Base-by-base conservation (phyloP, 2,329 filamentous ascomycete genomes). In the Nigrospora sphaerica region DNA sequence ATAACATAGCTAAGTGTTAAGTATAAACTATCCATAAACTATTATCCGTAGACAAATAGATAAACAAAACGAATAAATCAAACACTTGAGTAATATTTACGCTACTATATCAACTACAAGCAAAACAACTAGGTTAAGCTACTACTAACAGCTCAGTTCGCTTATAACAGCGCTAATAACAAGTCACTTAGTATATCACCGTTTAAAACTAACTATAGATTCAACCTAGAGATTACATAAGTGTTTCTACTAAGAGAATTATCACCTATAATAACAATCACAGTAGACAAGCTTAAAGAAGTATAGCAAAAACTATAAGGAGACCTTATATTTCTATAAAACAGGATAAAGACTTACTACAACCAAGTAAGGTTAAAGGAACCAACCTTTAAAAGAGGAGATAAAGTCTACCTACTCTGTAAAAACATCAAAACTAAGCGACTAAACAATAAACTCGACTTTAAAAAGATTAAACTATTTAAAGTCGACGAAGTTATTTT, bases 1-100 rank as follows among this genome's bases (percentile, higher is more conserved):
- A 39, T 46, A 46, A 7, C 12, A 42, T 42, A 42, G 16, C n/a
- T 42, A 7, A 32, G 31, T n/a, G 18, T 42, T 11, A 32, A 6
- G 13, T 42, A 42, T 42, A 42, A 42, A 14, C 12, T 42, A 42
- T 42, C 32, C 7, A 42, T 18, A 28, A 17, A 14, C 14, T 39
- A 28, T 46, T 46, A 52, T 44, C 39, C 39, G 16, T 46, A 47
- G 42, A 49, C 16, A 17, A 42, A 46, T 34, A 23, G 33, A 23
- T 42, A 45, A 39, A 41, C 46, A 42, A 17, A 50, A 45, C 28
- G 23, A 19, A 47, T 43, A 37, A n/a, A n/a, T n/a, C n/a, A n/a
- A n/a, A n/a, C n/a, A n/a, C n/a, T n/a, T n/a, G n/a, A n/a, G n/a
- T n/a, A n/a, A n/a, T n/a, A n/a, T n/a, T n/a, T n/a, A n/a, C n/a